Conservation (phyloP, 1,139 yeast species). For the Hyphopichia wangnamkhiaoensis region DNA sequence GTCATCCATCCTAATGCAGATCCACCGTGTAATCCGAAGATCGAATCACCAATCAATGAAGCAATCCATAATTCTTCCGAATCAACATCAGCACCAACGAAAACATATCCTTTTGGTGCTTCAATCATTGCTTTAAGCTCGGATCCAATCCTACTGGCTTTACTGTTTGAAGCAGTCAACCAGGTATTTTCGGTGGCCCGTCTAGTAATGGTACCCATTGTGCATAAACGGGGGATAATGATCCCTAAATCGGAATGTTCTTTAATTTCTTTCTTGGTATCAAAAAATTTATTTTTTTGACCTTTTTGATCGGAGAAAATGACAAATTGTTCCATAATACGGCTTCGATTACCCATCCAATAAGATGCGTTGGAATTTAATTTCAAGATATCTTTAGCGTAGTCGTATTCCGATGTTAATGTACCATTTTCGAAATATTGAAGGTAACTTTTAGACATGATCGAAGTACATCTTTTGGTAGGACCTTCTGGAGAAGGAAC, state of each 20-base stretch:
- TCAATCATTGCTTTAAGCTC: conserved; percentile 83
- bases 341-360: conserved; percentile 88
- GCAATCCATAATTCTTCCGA: conserved; percentile 99
- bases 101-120: conserved; percentile 87
- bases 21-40: conserved; percentile 88
- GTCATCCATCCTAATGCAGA: conserved; percentile 99
- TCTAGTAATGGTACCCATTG: conserved; percentile 97
- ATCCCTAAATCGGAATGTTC: conserved; percentile 53
- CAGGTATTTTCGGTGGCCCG: conserved; percentile 97
- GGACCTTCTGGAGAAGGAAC: conserved; percentile 95
- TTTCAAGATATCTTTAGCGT: conserved; percentile 76
- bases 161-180: conserved; percentile 96
- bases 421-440: conserved; percentile 73
- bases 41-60: conserved; percentile 88
- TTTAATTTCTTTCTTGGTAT: conserved; percentile 22
- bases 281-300: conserved; percentile 27
- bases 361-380: conserved; percentile 82
- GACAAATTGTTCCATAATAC: conserved; percentile 84
- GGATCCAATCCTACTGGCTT: conserved; percentile 81
- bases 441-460: conserved; percentile 76
- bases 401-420: conserved; percentile 67
- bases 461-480: conserved; percentile 67
- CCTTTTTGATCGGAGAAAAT: conserved; percentile 44
- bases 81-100: conserved; percentile 98
- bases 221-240: conserved; percentile 77